Percentiles rank a stretch among this genome's conserved stretches.
Conservation (phyloP, 495 filamentous ascomycete species). For the Xylona heveae region DNA sequence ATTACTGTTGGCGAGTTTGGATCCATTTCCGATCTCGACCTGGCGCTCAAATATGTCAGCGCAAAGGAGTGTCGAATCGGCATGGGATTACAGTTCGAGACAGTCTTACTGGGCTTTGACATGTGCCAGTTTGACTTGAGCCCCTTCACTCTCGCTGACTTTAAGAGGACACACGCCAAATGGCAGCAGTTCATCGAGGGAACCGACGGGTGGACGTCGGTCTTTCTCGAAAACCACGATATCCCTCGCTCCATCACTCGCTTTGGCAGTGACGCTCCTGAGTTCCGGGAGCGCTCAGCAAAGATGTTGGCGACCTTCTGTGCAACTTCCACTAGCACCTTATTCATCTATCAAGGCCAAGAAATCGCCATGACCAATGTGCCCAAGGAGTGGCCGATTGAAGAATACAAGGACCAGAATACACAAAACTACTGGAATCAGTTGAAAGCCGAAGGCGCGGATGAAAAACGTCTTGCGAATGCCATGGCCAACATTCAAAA, state of each 20-base stretch:
- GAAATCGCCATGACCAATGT: slow-evolving; percentile 35
- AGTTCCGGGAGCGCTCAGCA: slow-evolving; percentile 21
- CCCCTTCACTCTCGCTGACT: slow-evolving; percentile 20
- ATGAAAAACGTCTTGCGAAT: slow-evolving; percentile 23
- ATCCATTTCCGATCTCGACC: slow-evolving; percentile 17
- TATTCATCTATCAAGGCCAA: slow-evolving; percentile 35
- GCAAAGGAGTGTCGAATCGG: slow-evolving; percentile 22
- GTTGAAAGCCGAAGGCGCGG: slow-evolving; percentile 9
- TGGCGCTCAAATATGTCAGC: slow-evolving; percentile 25
- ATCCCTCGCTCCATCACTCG: slow-evolving; percentile 26
- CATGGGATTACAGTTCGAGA: slow-evolving; percentile 34
- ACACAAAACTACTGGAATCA: slow-evolving; percentile 27
- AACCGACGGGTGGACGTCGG: slow-evolving; percentile 28
- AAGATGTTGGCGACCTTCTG: slow-evolving; percentile 31
- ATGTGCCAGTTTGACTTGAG: slow-evolving; percentile 18
- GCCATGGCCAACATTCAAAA: slow-evolving; percentile 39
- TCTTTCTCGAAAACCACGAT: slow-evolving; percentile 26
- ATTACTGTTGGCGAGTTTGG: slow-evolving; percentile 32
- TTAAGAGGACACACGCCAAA: slow-evolving; percentile 16
- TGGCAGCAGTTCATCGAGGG: slow-evolving; percentile 26
- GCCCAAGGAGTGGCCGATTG: slow-evolving; percentile 18
- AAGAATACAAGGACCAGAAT: slow-evolving; percentile 32
- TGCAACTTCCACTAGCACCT: slow-evolving; percentile 26
- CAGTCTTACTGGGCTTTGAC: slow-evolving; percentile 25
- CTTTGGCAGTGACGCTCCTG: slow-evolving; percentile 23